These are phyloP conservation scores for Davidsoniella virescens DNA, from an alignment of 2,329 filamentous ascomycete genomes.

Conservation along the genomic window DNA sequence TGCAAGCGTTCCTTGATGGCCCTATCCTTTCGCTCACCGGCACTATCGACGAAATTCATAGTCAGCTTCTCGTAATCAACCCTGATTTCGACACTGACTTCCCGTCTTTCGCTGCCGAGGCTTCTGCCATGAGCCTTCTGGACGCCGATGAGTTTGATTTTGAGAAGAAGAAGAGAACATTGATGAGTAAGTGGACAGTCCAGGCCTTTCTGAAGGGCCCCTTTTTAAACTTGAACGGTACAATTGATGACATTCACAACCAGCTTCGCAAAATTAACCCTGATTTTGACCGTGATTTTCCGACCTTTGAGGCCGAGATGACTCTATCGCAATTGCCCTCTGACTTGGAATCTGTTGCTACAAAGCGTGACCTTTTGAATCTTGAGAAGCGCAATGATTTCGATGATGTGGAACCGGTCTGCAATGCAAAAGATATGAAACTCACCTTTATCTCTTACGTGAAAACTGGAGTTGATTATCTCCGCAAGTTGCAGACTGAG, in stretches of 20 bases:
- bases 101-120: neutral
- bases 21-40: conserved; percentile 7
- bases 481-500: neutral
- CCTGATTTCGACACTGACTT: conserved; percentile 14
- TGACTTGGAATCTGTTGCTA: no score
- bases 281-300: conserved; percentile 14
- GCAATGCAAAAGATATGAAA: neutral
- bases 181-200: conserved; percentile 5
- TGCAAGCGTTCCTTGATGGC: neutral
- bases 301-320: conserved; percentile 2
- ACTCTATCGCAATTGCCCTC: no score
- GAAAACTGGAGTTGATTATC: conserved; percentile 4
- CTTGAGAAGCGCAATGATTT: conserved; percentile 1
- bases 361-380: neutral
- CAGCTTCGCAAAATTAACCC: conserved; percentile 14
- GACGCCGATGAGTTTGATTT: no score
- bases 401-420: neutral
- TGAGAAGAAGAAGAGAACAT: neutral
- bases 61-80: conserved; percentile 13
- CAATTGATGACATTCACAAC: conserved; percentile 14
- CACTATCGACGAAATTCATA: conserved; percentile 14
- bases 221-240: conserved; percentile 10
- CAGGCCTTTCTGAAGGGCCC: neutral
- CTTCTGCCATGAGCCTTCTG: no score
- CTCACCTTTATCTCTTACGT: conserved; percentile 9